Conservation (phyloP, 2,329 filamentous ascomycete species). For the Paraphaeosphaeria sporulosa region DNA sequence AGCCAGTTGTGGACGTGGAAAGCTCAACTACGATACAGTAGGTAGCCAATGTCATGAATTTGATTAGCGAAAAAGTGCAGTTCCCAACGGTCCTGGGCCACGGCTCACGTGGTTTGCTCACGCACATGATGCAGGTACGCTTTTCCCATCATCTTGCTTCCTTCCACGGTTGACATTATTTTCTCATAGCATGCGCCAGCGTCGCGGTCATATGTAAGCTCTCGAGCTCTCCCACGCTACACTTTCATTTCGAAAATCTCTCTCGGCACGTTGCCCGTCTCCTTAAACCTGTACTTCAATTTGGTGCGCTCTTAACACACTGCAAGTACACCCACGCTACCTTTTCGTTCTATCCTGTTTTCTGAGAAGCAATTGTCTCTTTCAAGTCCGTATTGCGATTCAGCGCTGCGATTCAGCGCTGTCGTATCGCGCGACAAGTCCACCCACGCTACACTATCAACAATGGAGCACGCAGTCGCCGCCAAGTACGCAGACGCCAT, state of each 20-base stretch:
- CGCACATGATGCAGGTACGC: not conserved
- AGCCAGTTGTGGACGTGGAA: conserved; percentile 52
- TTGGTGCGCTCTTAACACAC: not conserved
- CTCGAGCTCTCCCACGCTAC: too few relatives aligned
- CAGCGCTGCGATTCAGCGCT: too few relatives aligned
- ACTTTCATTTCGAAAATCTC: too few relatives aligned
- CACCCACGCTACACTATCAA: not conserved
- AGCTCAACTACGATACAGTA: conserved; percentile 31
- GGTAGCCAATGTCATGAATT: not conserved
- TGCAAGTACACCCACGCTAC: not conserved
- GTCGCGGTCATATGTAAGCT: too few relatives aligned
- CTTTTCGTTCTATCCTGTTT: not conserved
- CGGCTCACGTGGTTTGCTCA: not conserved
- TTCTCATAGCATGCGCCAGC: too few relatives aligned
- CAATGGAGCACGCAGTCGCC: not conserved
- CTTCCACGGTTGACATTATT: not conserved
- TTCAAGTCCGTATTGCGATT: too few relatives aligned
- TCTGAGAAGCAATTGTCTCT: too few relatives aligned
- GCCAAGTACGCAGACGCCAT: not conserved
- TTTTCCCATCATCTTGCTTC: not conserved
- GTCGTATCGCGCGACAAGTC: not conserved
- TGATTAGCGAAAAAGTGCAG: not conserved
- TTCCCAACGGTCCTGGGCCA: too few relatives aligned
- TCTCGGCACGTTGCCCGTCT: not conserved
- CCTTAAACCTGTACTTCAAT: not conserved